Conservation (phyloP, 1,284 basidiomycete species). For the Vanrija pseudolonga region DNA sequence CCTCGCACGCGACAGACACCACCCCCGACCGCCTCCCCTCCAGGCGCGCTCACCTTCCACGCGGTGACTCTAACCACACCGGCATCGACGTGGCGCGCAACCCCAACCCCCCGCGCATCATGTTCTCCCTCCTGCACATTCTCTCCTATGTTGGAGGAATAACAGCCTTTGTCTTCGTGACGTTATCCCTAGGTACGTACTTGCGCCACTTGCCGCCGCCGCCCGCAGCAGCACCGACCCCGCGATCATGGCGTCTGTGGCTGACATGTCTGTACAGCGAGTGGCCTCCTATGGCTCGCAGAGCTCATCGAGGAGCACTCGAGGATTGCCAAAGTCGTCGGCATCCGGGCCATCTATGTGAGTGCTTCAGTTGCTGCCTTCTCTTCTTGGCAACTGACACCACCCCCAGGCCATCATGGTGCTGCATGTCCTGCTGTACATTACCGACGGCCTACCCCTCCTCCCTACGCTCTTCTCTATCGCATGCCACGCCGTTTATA, state of each 20-base stretch:
- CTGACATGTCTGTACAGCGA: constrained; percentile 57
- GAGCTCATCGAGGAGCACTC: constrained; percentile 93
- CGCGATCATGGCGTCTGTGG: too few species aligned
- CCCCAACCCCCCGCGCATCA: background rate
- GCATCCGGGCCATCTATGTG: constrained; percentile 80
- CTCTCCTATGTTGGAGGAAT: constrained; percentile 61
- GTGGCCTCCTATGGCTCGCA: constrained; percentile 84
- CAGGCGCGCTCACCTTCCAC: too few species aligned
- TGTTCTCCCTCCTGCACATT: constrained; percentile 40
- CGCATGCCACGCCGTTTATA: constrained; percentile 76
- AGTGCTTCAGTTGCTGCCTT: too few species aligned
- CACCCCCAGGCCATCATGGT: constrained; percentile 63
- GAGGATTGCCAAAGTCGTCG: constrained; percentile 68
- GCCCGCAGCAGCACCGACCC: background rate
- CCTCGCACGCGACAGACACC: too few species aligned
- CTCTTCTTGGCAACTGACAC: too few species aligned
- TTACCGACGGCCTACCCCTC: constrained; percentile 73
- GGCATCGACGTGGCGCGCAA: too few species aligned
- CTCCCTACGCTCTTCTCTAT: constrained; percentile 72
- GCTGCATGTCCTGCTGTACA: constrained; percentile 71
- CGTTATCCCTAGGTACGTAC: constrained; percentile 66
- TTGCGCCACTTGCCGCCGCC: too few species aligned
- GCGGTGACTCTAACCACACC: too few species aligned
- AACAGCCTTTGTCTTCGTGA: constrained; percentile 71
- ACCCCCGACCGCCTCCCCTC: too few species aligned